Base-by-base conservation (phyloP, 2,329 filamentous ascomycete genomes). In the Aureobasidium subglaciale region DNA sequence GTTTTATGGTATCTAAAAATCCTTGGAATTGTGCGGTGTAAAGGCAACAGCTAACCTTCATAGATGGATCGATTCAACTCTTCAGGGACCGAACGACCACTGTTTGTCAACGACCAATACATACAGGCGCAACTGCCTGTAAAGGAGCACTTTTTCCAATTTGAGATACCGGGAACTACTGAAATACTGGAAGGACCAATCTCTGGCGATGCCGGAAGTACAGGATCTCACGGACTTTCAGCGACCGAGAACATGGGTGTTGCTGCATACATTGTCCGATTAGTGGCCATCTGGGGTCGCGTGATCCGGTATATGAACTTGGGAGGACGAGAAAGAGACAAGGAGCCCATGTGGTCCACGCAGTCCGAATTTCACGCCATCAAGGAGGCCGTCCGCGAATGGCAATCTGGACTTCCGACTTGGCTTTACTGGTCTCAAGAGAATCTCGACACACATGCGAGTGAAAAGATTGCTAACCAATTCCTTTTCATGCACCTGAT, bases 61-160 rank as follows among this genome's bases (percentile, higher is more conserved):
- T 18, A 54, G 50, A 96, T 97, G 91, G 93, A 99, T 68, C 84
- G 92, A 0, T 96, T 96, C 75, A 96, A 95, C 71, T 96, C 92
- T 0, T 96, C 91, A 1, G 92, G 93, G 2, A 95, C 90, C 2
- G 91, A 96, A 64, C 81, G 92, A 34, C 93, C 93, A 18, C 88
- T 90, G 53, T 96, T 96, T 63, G 86, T 96, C 55, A 86, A 88
- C 61, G 90, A 96, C 68, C 88, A 93, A 61, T 89, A 88, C 55
- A 81, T 97, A 59, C 86, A 90, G 62, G 89, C 96, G 15, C 92
- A 93, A 60, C 74, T 99, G 22, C 93, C 93, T 0, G 88, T 96
- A 63, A 91, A 88, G 67, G 93, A 99, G 68, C 85, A 85, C 48
- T 85, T 89, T 60, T 97, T 96, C 64, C 86, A 92, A 60, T 84